A percentile compares a stretch with the other conserved stretches of the same genome.
phyloP scores from a whole-genome alignment of 139 green algal species.

The Desmodesmus armatus region DNA sequence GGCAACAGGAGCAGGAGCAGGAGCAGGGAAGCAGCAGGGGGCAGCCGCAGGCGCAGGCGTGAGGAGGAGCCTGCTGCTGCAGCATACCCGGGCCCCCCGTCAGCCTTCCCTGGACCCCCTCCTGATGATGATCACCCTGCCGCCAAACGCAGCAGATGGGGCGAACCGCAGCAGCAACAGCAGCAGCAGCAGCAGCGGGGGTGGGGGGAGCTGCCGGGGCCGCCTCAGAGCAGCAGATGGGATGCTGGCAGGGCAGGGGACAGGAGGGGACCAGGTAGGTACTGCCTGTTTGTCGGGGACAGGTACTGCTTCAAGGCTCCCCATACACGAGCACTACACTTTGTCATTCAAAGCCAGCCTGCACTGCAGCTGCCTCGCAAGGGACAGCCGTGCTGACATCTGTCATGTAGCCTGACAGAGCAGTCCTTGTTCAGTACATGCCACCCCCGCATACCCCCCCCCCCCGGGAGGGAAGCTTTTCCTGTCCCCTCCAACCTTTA shows the following conservation, averaged over 20 bases:
- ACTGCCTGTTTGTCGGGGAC: not conserved
- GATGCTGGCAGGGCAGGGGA: too few species aligned
- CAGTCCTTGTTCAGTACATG: not conserved
- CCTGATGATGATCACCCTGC: too few species aligned
- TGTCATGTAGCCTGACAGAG: not conserved
- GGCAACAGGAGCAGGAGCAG: not conserved
- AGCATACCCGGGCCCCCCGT: too few species aligned
- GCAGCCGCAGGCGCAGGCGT: not conserved
- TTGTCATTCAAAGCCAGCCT: too few species aligned
- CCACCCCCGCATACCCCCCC: too few species aligned
- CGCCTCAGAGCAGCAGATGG: not conserved
- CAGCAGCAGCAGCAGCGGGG: slow-evolving; percentile 38
- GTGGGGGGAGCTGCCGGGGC: not conserved
- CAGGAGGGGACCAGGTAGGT: not conserved
- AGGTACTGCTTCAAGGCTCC: not conserved
- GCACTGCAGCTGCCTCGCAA: too few species aligned
- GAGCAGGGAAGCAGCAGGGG: not conserved
- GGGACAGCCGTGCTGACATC: slow-evolving; percentile 33
- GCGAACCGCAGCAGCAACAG: not conserved
- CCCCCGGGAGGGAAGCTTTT: too few species aligned
- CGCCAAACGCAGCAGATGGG: not conserved
- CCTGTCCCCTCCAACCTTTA: too few species aligned
- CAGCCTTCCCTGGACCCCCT: too few species aligned
- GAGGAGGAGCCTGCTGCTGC: not conserved
- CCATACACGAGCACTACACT: too few species aligned